These are phyloP conservation scores for Kluyveromyces sp. DNA, from an alignment of 1,139 yeast genomes.

Conservation along the genomic window DNA sequence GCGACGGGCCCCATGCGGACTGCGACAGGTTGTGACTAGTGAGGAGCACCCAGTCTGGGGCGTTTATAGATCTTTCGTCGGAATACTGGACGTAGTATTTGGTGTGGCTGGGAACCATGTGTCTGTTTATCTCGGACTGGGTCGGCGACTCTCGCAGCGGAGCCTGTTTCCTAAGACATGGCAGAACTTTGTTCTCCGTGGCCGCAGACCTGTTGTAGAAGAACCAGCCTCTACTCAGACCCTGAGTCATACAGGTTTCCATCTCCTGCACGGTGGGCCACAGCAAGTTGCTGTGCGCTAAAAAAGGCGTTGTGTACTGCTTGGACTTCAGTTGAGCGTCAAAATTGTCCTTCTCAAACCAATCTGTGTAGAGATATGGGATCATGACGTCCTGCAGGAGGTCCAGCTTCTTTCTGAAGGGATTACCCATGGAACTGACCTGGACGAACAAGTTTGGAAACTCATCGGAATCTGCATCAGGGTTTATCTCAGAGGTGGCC, in stretches of 20 bases:
- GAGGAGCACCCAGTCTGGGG: constrained; percentile 55
- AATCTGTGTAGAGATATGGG: constrained; percentile 6
- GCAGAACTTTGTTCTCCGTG: not conserved
- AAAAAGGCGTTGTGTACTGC: constrained; percentile 3
- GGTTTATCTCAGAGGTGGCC: constrained; percentile 5
- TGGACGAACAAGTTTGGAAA: constrained; percentile 37
- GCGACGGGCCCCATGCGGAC: constrained; percentile 59
- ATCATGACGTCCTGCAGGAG: constrained; percentile 4
- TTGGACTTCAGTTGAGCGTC: constrained; percentile 1
- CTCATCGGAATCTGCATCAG: constrained; percentile 8
- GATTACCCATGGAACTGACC: constrained; percentile 54
- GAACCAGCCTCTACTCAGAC: constrained; percentile 41
- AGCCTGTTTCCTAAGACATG: constrained; percentile 3
- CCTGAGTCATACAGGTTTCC: constrained; percentile 39
- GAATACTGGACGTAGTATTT: constrained; percentile 42
- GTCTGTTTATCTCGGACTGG: constrained; percentile 22
- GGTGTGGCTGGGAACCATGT: constrained; percentile 38
- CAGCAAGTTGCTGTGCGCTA: constrained; percentile 17
- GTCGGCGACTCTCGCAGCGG: not conserved
- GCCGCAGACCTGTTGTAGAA: constrained; percentile 24
- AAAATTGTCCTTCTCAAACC: constrained; percentile 1
- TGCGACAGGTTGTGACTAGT: constrained; percentile 61
- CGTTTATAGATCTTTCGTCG: constrained; percentile 38
- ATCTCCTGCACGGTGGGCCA: constrained; percentile 53
- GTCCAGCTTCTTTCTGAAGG: constrained; percentile 23